phyloP scores from a whole-genome alignment of 179 eudicot genomes.

The Pouteria campechiana region DNA sequence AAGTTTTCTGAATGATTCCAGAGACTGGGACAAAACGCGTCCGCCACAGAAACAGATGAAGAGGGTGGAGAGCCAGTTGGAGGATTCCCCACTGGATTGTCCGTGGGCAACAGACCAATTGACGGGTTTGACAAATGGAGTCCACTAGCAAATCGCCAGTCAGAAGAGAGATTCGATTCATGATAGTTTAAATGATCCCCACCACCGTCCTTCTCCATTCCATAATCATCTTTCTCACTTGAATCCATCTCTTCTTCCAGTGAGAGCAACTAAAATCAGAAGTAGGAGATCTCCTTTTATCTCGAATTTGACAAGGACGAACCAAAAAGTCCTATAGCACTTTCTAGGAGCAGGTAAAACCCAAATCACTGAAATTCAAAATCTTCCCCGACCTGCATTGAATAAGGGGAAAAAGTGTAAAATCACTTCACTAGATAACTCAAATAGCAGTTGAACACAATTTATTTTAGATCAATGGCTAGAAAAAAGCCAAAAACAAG shows the following conservation, averaged over 20 bases:
- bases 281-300: background rate
- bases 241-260: slow-evolving; percentile 27
- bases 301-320: background rate
- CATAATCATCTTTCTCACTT: slow-evolving; percentile 36
- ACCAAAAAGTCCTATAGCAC: slow-evolving; percentile 6
- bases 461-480: no score
- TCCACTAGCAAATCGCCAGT: slow-evolving; percentile 49
- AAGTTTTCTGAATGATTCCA: slow-evolving; percentile 59
- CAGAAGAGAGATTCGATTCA: slow-evolving; percentile 34
- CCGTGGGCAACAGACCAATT: slow-evolving; percentile 25
- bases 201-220: slow-evolving; percentile 40
- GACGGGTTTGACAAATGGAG: slow-evolving; percentile 35
- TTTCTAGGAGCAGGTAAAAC: slow-evolving; percentile 1
- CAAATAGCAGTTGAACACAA: no score
- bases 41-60: slow-evolving; percentile 46
- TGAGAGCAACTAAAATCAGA: slow-evolving; percentile 6
- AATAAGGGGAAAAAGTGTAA: background rate
- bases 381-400: no score
- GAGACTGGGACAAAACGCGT: slow-evolving; percentile 43
- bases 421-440: background rate
- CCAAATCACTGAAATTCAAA: slow-evolving; percentile 5
- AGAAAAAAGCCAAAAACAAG: no score
- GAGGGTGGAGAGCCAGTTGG: slow-evolving; percentile 22
- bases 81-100: slow-evolving; percentile 22
- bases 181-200: slow-evolving; percentile 34